Base-by-base conservation (phyloP, 805 yeast genomes). In the Yamadazyma olivae region DNA sequence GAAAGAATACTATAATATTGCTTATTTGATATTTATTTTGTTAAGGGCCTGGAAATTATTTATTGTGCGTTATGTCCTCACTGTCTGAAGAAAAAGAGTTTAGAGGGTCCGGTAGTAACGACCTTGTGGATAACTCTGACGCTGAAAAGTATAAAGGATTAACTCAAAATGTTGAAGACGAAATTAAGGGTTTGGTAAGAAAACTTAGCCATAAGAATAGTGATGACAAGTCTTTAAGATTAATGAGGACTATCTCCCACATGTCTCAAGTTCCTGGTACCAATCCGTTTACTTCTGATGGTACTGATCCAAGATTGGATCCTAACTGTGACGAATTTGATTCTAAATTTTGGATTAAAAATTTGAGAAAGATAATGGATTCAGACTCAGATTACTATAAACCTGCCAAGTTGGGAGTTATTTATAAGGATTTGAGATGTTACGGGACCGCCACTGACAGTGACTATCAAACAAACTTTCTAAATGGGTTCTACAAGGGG, bases 401-500 rank as follows among this genome's bases (percentile, higher is more conserved):
- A 50, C 83, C 81, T 15, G 65, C 79, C 20, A 63, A 74, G 13
- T 59, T 82, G 45, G 83, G 85, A 16, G 57, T 82, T 40, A 75
- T 77, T 6, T 80, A 77, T 67, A 68, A 70, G 39, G 58, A 79
- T 49, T 60, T 81, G 49, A 54, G 81, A 39, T 84, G 83, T 3
- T 71, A 58, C 43, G 89, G 88, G 54, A 67, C 76, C 35, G 83
- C 87, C 3, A 67, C 79, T 3, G 87, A 79, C 54, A 71, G 82
- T 8, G 84, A 81, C 50, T 81, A 75, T 55, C 86, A 79, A 55
- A 64, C 77, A 3, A 80, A 81, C 3, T 74, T 77, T 3, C 49
- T 67, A 17, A 80, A 77, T 45, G 58, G 58, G 50, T 17, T 54
- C 50, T 30, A 54, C 51, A 51, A 66, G 56, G 18, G 38, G 3